These are phyloP conservation scores for Fusarium siculi DNA, from an alignment of 2,329 filamentous ascomycete species.

Conservation along the genomic window DNA sequence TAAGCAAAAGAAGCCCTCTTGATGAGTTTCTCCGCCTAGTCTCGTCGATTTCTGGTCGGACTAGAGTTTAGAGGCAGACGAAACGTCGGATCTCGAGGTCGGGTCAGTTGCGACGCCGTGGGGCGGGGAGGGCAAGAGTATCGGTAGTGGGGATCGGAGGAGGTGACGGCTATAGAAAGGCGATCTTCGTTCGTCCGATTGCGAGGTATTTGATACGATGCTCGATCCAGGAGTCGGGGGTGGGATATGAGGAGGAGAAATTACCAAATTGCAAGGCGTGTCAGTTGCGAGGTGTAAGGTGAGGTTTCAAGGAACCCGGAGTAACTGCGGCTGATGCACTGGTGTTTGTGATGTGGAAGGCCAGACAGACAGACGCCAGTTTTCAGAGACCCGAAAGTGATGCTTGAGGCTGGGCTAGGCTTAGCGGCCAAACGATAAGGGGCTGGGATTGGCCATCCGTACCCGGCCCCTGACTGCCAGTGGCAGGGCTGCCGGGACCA, in stretches of 20 bases:
- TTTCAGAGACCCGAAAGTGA: slow-evolving; percentile 19
- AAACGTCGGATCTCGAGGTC: slow-evolving; percentile 20
- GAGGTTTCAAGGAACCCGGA: slow-evolving; percentile 40
- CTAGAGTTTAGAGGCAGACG: slow-evolving; percentile 31
- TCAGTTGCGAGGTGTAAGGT: slow-evolving; percentile 41
- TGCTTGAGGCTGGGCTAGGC: slow-evolving; percentile 44
- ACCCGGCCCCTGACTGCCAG: slow-evolving; percentile 25
- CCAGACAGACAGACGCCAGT: slow-evolving; percentile 21
- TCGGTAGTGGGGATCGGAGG: slow-evolving; percentile 11
- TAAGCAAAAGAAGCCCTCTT: slow-evolving; percentile 45
- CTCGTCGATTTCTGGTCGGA: slow-evolving; percentile 27
- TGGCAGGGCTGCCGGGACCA: slow-evolving; percentile 25
- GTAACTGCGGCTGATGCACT: slow-evolving; percentile 44
- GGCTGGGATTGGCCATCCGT: slow-evolving; percentile 4
- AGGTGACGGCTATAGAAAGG: slow-evolving; percentile 9
- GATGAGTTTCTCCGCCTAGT: slow-evolving; percentile 38
- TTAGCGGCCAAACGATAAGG: slow-evolving; percentile 44
- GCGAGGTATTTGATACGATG: slow-evolving; percentile 4
- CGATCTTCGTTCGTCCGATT: slow-evolving; percentile 29
- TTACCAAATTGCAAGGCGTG: slow-evolving; percentile 34
- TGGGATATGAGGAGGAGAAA: slow-evolving; percentile 23
- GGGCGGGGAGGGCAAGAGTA: slow-evolving; percentile 34
- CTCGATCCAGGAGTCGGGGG: slow-evolving; percentile 25
- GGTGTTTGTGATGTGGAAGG: slow-evolving; percentile 44
- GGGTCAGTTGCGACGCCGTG: slow-evolving; percentile 36